Evolutionary conservation across 257 asterid species (phyloP), one percentile per base, ranked within the genome.

Genomic region (Primulina huaijiensis): DNA sequence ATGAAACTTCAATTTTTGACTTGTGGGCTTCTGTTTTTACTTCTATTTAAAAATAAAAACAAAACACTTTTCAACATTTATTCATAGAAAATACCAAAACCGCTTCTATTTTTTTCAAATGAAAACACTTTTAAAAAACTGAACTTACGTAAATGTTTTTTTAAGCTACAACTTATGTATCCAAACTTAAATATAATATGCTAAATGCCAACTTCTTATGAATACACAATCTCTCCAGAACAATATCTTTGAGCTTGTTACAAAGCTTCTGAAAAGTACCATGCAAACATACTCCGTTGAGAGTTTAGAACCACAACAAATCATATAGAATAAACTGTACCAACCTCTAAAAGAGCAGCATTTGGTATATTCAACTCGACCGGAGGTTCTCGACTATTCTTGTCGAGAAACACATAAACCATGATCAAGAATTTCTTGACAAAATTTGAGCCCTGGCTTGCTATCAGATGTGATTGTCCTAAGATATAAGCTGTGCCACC

Each of bases 331-430:
- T 90, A 90, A 37, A 87, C 88, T 70, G 89, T 87, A 2, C 95
- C 96, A 71, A 90, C 97, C 75, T 93, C 90, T 68, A 93, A 72
- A 19, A 89, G 92, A 57, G 97, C 98, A 50, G 97, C 88, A 78
- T 87, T 88, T 30, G 97, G 97, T 11, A 90, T 90, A 33, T 90
- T 85, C 64, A 93, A 75, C 14, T 85, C 94, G 56, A 89, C 89
- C 6, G 95, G 88, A 31, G 97, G 84, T 84, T 86, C 92, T 75
- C 97, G 79, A 35, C 90, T 85, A 40, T 90, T 93, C 40, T 80
- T 86, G 67, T 93, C 94, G 29, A 93, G 92, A 74, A 93, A 85
- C 50, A 82, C 84, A 67, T 87, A 93, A 7, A 38, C 56, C 78
- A 77, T 74, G 6, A 93, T 69, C 68, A 93, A 58, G 57, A 90